Base-by-base conservation (phyloP, 768 basidiomycete species). In the Mrakia frigida region DNA sequence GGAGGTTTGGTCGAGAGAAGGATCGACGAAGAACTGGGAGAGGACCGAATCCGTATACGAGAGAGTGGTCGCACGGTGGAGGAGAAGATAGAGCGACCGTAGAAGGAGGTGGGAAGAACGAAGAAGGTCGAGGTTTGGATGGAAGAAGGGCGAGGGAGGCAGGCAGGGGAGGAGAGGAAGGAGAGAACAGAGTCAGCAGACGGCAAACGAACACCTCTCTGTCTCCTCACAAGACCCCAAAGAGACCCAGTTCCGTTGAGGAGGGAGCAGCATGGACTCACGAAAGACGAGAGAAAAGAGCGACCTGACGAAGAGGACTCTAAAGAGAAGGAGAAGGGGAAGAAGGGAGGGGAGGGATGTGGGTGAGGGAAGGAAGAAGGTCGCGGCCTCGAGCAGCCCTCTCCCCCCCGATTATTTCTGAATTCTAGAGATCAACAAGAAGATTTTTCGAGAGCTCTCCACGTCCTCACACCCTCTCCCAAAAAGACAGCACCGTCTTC, bases 101-200 rank as follows among this genome's bases (percentile, higher is more conserved):
- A 25, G 7, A 13, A 35, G 28, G 70, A 53, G 35, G 70, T 21
- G 35, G 52, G 25, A 25, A 21, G 35, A 59, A 23, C 10, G 35
- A 23, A 37, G 46, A 53, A 31, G 50, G 41, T 23, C 13, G 33
- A 53, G 41, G 69, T 46, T 28, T n/a, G 69, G 28, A 31, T 6
- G 43, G 41, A 33, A n/a, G 13, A 46, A 28, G 69, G 43, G 10
- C n/a, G 68, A 25, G 43, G 28, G 28, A 53, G 33, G 69, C 14
- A 28, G 56, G 56, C 7, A 25, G 56, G 10, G 56, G 43, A 43
- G 39, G 68, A 68, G 35, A 28, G n/a, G n/a, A 13, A 46, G n/a
- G 50, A 23, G 69, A 52, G 46, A 41, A 41, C 41, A 70, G 50
- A 70, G 69, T 31, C 69, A 70, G 69, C 68, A 43, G 63, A 65